Conservation (phyloP, 768 basidiomycete genomes). For the Mycena floridula region DNA sequence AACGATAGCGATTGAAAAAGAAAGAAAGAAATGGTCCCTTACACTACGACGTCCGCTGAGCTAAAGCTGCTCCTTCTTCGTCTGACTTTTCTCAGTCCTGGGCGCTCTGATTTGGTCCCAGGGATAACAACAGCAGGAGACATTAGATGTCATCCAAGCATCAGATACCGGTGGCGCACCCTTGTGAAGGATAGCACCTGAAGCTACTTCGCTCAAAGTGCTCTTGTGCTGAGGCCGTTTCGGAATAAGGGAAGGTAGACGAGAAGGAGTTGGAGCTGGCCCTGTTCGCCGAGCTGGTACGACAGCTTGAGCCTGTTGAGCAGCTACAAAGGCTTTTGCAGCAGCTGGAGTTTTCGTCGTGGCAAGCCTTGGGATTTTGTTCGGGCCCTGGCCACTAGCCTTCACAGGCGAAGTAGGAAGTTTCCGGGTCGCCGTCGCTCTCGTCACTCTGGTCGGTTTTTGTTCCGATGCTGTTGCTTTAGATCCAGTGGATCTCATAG, state of each 20-base stretch:
- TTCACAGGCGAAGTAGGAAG: conserved; percentile 33
- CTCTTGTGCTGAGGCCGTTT: conserved; percentile 43
- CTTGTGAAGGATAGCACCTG: conserved; percentile 33
- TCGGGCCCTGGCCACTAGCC: conserved; percentile 44
- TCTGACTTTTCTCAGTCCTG: conserved; percentile 66
- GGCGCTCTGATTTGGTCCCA: conserved; percentile 66
- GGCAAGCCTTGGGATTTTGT: conserved; percentile 66
- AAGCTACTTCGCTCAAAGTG: conserved; percentile 46
- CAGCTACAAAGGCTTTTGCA: conserved; percentile 35
- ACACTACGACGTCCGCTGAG: conserved; percentile 79
- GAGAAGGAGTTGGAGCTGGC: conserved; percentile 68
- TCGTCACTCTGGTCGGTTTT: conserved; percentile 66
- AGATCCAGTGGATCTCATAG: conserved; percentile 29
- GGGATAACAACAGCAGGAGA: conserved; percentile 65
- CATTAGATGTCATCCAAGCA: conserved; percentile 76
- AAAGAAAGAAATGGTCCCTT: conserved; percentile 13
- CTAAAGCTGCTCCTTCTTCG: conserved; percentile 85
- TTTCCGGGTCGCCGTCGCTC: conserved; percentile 54
- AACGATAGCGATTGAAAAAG: conserved; percentile 3
- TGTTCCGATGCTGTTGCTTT: conserved; percentile 64
- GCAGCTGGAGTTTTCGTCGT: conserved; percentile 45
- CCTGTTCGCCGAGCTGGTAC: conserved; percentile 28
- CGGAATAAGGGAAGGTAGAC: conserved; percentile 65
- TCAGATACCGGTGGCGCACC: conserved; percentile 32
- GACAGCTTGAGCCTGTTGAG: conserved; percentile 20